Conservation (phyloP, 2,329 filamentous ascomycete genomes). For the Delphinella strobiligena region DNA sequence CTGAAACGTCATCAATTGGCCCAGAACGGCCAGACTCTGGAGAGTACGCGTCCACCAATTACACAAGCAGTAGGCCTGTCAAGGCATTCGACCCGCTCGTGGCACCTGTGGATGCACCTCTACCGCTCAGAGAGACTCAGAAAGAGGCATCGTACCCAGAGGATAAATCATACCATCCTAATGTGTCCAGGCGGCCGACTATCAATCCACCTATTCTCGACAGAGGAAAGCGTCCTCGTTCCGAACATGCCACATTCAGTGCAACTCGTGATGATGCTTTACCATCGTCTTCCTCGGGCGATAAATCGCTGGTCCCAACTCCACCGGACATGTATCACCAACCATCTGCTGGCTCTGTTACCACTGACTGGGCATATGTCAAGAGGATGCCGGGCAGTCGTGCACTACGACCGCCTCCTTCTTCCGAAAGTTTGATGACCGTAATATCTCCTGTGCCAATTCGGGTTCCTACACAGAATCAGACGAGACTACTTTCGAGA, state of each 20-base stretch:
- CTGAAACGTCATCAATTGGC: slow-evolving; percentile 1
- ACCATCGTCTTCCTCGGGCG: neutral
- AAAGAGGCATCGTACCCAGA: no score
- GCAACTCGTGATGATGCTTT: neutral
- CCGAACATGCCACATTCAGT: neutral
- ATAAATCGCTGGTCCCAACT: slow-evolving; percentile 5
- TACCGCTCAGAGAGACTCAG: no score
- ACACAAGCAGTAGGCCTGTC: slow-evolving; percentile 7
- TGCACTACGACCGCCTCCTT: neutral
- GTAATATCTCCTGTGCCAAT: neutral
- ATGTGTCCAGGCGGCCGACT: neutral
- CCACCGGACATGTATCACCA: slow-evolving; percentile 4
- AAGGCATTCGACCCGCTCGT: slow-evolving; percentile 3
- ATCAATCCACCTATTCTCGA: neutral
- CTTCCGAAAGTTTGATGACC: neutral
- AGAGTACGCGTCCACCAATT: slow-evolving; percentile 4
- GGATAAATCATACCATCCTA: no score
- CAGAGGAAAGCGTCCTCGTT: slow-evolving; percentile 1
- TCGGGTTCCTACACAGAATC: neutral
- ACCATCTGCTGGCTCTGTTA: neutral
- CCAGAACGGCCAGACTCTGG: neutral
- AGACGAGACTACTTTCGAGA: neutral
- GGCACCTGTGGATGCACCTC: no score
- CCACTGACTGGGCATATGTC: slow-evolving; percentile 4
- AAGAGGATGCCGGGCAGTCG: neutral